Conservation (phyloP, 768 basidiomycete genomes). For the Boletus subcaerulescens region DNA sequence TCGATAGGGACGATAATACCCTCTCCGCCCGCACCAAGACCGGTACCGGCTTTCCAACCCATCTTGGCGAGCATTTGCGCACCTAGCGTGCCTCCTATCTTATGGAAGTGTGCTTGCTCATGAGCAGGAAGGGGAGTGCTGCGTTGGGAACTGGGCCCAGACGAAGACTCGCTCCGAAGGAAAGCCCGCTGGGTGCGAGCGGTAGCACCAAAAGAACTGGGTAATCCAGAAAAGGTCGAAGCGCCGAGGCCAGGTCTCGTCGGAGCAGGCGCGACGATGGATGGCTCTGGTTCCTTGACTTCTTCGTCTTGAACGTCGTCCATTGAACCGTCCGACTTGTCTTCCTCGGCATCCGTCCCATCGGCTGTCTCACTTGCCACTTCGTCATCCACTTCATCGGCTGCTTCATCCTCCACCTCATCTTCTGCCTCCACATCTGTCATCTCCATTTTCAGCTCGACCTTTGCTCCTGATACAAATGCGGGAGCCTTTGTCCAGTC, state of each 20-base stretch:
- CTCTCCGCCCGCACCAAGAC: conserved; percentile 70
- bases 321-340: conserved; percentile 32
- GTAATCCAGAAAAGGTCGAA: conserved; percentile 26
- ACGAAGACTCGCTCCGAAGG: conserved; percentile 47
- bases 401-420: conserved; percentile 37
- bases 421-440: conserved; percentile 35
- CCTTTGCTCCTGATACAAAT: conserved; percentile 59
- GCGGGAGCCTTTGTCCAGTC: conserved; percentile 79
- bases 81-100: conserved; percentile 74
- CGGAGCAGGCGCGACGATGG: conserved; percentile 26
- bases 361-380: conserved; percentile 27
- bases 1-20: conserved; percentile 90
- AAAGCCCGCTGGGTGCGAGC: conserved; percentile 48
- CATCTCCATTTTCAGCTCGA: conserved; percentile 41
- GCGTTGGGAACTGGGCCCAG: conserved; percentile 40
- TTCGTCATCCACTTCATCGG: conserved; percentile 38
- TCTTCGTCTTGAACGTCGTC: conserved; percentile 38
- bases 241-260: conserved; percentile 23
- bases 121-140: conserved; percentile 52
- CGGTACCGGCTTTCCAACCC: conserved; percentile 87
- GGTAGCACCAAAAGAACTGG: conserved; percentile 38
- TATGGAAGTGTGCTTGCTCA: conserved; percentile 81
- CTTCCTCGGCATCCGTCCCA: conserved; percentile 36
- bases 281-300: conserved; percentile 28
- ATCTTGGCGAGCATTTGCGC: conserved; percentile 91